Evolutionary conservation across 768 basidiomycete genomes (phyloP), one percentile per base, ranked within the genome.

Genomic region (Ephemerocybe angulata): DNA sequence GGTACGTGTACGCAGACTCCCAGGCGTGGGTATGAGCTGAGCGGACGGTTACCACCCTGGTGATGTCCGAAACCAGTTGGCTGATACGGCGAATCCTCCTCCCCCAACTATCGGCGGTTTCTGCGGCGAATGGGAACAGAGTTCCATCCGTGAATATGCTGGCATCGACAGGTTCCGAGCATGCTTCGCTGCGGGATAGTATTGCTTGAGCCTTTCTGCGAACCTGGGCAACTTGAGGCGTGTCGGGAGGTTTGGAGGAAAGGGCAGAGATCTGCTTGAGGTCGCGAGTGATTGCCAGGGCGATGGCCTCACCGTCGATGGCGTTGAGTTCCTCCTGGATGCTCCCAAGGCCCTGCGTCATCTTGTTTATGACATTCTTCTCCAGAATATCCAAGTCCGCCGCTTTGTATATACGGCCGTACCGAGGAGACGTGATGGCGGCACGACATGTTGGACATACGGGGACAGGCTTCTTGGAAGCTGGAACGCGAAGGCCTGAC

Each of bases 331-430:
- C 63, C 53, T 11, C 63, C 56, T 47, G 50, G 21, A 52, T 47
- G 35, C 21, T 29, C 30, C 58, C 58, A n/a, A 85, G 74, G 10
- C 71, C 68, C 19, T 64, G 64, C 0, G 79, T 77, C 79, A 84
- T 81, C 19, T 69, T 69, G 31, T 71, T 72, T 0, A 80, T 79
- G 21, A 86, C 74, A 55, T 87, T 87, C 54, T 76, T 75, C 62
- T 88, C 87, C 52, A 87, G 61, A 5, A 88, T 80, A 57, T 87
- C 86, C 43, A 90, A 67, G 43, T 79, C 74, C 0, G 85, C 83
- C 7, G 81, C 76, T 63, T 88, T 89, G 62, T 74, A 76, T 31
- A 81, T 67, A 3, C 85, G 77, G 7, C 84, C 80, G 58, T 89
- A 88, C 3, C 86, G 78, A 3, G 74, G 77, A 2, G 80, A 71